Evolutionary conservation across 2,329 filamentous ascomycete genomes (phyloP).

Genomic region (Cladosporium velox): DNA sequence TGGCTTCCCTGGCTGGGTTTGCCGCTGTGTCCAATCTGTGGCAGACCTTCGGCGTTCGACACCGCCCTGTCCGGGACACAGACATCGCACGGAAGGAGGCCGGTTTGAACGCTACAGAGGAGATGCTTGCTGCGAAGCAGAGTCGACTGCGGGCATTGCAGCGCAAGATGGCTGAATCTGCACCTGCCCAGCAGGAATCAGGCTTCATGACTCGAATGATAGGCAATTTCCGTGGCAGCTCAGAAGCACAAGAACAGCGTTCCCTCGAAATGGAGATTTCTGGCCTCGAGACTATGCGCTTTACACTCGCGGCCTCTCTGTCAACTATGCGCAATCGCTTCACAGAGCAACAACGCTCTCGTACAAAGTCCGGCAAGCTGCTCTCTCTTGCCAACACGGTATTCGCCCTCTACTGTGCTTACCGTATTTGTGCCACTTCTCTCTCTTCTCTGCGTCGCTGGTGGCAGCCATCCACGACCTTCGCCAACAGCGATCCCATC

Average conservation of each 20-base stretch:
- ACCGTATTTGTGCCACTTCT: constrained; percentile 73
- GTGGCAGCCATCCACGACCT: constrained; percentile 48
- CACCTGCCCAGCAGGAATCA: constrained; percentile 29
- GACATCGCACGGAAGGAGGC: constrained; percentile 77
- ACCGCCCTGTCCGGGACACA: constrained; percentile 62
- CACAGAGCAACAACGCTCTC: constrained; percentile 65
- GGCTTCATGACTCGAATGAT: constrained; percentile 75
- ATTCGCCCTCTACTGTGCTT: constrained; percentile 82
- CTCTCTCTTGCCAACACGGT: constrained; percentile 64
- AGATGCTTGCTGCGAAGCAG: constrained; percentile 75
- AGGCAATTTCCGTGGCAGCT: constrained; percentile 66
- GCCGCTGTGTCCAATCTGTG: constrained; percentile 85
- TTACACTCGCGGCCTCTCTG: constrained; percentile 67
- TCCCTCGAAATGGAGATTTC: constrained; percentile 72
- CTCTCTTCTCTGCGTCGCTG: constrained; percentile 66
- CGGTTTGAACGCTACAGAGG: constrained; percentile 74
- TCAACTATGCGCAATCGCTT: constrained; percentile 64
- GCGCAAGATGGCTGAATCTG: constrained; percentile 58
- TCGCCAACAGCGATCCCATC: constrained; percentile 76
- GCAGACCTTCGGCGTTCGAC: constrained; percentile 73
- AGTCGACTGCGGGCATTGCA: constrained; percentile 71
- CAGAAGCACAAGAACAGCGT: constrained; percentile 55
- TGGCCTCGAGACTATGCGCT: constrained; percentile 78
- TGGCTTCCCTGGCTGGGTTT: constrained; percentile 86
- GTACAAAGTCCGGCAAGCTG: constrained; percentile 66